phyloP scores from a whole-genome alignment of 768 basidiomycete species.

The Paxillus involutus region DNA sequence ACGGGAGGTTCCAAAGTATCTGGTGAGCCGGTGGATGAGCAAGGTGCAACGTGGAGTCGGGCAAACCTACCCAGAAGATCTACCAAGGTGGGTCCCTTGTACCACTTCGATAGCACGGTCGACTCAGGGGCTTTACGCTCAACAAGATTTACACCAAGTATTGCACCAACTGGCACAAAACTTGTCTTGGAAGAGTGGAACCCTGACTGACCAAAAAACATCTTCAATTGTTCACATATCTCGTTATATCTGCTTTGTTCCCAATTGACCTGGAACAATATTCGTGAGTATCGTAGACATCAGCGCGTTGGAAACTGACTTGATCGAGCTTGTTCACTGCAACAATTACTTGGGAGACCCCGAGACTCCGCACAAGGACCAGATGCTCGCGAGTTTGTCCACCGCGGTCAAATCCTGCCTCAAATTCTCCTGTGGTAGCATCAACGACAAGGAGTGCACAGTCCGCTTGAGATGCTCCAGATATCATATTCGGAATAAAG shows the following conservation, averaged over 20 bases:
- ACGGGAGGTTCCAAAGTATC: slow-evolving; percentile 80
- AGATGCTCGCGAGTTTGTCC: slow-evolving; percentile 97
- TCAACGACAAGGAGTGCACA: slow-evolving; percentile 93
- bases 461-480: slow-evolving; percentile 96
- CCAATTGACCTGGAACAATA: slow-evolving; percentile 75
- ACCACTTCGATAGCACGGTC: slow-evolving; percentile 65
- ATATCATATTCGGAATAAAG: slow-evolving; percentile 99
- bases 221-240: slow-evolving; percentile 69
- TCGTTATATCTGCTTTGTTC: slow-evolving; percentile 80
- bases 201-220: slow-evolving; percentile 87
- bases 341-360: slow-evolving; percentile 87
- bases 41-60: neutral
- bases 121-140: slow-evolving; percentile 47
- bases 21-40: slow-evolving; percentile 27
- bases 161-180: slow-evolving; percentile 89
- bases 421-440: slow-evolving; percentile 88
- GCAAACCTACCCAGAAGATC: slow-evolving; percentile 69
- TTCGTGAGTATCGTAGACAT: neutral
- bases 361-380: slow-evolving; percentile 86
- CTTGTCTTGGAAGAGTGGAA: slow-evolving; percentile 76
- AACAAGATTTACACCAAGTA: slow-evolving; percentile 84
- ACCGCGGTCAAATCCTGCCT: slow-evolving; percentile 90
- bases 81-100: slow-evolving; percentile 80
- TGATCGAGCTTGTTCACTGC: slow-evolving; percentile 96
- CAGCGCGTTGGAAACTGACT: slow-evolving; percentile 41